These are phyloP conservation scores for Lactarius sanguifluus DNA, from an alignment of 768 basidiomycete genomes.

Conservation along the genomic window DNA sequence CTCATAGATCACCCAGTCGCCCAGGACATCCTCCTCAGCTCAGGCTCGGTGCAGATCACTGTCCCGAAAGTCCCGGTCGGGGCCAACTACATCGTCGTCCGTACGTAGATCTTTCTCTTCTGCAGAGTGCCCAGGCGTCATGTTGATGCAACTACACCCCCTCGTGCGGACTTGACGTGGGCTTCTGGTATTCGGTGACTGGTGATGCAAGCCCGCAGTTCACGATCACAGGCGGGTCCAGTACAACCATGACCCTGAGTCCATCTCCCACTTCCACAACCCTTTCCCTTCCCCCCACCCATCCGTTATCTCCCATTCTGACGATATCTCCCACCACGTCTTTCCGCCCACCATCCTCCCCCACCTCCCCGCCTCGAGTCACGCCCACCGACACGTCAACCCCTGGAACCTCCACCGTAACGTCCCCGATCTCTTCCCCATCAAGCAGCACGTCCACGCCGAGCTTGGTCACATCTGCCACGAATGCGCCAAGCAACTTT, in stretches of 20 bases:
- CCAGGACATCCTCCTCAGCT: conserved; percentile 39
- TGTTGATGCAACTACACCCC: background rate
- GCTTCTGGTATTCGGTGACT: conserved; percentile 49
- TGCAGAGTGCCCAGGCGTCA: background rate
- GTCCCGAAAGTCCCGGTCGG: conserved; percentile 41
- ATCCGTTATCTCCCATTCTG: background rate
- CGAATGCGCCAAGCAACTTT: background rate
- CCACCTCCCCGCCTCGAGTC: background rate
- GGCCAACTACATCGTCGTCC: conserved; percentile 41
- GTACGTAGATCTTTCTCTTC: conserved; percentile 37
- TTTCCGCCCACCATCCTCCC: too few relatives aligned
- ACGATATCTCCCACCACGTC: background rate
- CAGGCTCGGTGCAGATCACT: conserved; percentile 38
- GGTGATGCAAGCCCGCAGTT: conserved; percentile 45
- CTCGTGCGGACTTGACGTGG: conserved; percentile 1
- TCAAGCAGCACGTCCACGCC: background rate
- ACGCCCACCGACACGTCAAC: background rate
- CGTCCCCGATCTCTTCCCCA: background rate
- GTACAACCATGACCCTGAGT: background rate
- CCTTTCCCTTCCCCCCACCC: background rate
- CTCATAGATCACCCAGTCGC: conserved; percentile 38
- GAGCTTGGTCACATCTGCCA: background rate
- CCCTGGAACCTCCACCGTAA: background rate
- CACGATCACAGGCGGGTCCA: conserved; percentile 33
- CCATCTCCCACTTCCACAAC: background rate